Conservation (phyloP, 2,329 filamentous ascomycete genomes). For the Calonectria pteridis region DNA sequence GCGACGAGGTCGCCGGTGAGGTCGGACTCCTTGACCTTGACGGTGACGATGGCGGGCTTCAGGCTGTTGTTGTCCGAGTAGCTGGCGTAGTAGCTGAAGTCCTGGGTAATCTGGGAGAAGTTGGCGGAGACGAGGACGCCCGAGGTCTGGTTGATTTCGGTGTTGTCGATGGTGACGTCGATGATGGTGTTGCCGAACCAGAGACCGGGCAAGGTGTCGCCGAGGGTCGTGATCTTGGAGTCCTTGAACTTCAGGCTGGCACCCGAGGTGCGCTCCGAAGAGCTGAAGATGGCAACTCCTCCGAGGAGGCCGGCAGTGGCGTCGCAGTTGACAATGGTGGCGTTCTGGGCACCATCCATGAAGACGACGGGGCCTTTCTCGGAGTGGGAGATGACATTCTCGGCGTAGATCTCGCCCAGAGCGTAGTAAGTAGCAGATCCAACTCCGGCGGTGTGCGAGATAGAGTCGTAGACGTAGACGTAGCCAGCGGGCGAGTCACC, state of each 20-base stretch:
- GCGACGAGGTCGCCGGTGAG: constrained; percentile 18
- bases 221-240: constrained; percentile 23
- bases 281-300: constrained; percentile 25
- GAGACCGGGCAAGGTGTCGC: constrained; percentile 14
- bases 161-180: constrained; percentile 16
- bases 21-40: constrained; percentile 12
- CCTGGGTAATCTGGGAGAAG: constrained; percentile 23
- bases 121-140: constrained; percentile 21
- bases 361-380: constrained; percentile 21
- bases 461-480: constrained; percentile 22
- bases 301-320: constrained; percentile 23
- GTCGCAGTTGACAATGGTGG: constrained; percentile 23
- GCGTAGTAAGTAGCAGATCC: constrained; percentile 24
- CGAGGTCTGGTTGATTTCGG: constrained; percentile 21
- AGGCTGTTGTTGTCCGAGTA: constrained; percentile 23
- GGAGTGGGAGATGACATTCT: constrained; percentile 23
- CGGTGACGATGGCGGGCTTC: constrained; percentile 16
- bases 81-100: constrained; percentile 23
- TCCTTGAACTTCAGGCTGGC: constrained; percentile 17
- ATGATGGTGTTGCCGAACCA: constrained; percentile 24
- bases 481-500: constrained; percentile 17
- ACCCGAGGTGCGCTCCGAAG: not conserved
- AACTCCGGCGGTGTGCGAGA: constrained; percentile 15
- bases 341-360: constrained; percentile 20
- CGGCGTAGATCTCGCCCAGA: constrained; percentile 22